Percentiles rank a stretch among this genome's conserved stretches.
Evolutionary conservation across 345 rosid species (phyloP).

Genomic region (Raphanus sativus): DNA sequence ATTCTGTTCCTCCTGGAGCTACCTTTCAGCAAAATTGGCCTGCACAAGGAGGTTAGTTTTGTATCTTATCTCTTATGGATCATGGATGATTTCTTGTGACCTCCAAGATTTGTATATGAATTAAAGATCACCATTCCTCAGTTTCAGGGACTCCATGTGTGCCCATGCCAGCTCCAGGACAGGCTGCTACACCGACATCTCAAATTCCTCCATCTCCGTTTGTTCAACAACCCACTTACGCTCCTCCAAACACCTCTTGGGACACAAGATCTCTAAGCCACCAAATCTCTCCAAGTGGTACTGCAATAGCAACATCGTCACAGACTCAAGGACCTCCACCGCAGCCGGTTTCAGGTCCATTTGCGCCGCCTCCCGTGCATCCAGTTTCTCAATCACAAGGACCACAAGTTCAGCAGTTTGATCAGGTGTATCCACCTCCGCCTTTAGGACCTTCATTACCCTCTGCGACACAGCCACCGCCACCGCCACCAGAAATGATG

Average conservation of each 20-base stretch:
- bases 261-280: slow-evolving; percentile 63
- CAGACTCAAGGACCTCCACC: slow-evolving; percentile 32
- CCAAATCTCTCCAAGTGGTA: slow-evolving; percentile 53
- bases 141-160: slow-evolving; percentile 56
- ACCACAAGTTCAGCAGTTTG: slow-evolving; percentile 60
- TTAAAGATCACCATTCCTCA: slow-evolving; percentile 38
- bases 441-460: slow-evolving; percentile 40
- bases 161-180: slow-evolving; percentile 56
- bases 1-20: slow-evolving; percentile 46
- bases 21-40: slow-evolving; percentile 59
- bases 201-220: slow-evolving; percentile 70
- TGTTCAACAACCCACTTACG: slow-evolving; percentile 63
- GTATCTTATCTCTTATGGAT: slow-evolving; percentile 33
- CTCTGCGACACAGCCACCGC: slow-evolving; percentile 39
- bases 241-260: slow-evolving; percentile 73
- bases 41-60: slow-evolving; percentile 57
- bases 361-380: slow-evolving; percentile 69
- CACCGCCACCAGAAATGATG: slow-evolving; percentile 43
- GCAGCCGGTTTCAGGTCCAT: slow-evolving; percentile 56
- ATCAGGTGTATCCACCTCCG: slow-evolving; percentile 59
- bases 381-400: slow-evolving; percentile 74
- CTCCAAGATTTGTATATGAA: slow-evolving; percentile 25
- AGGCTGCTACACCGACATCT: slow-evolving; percentile 60
- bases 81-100: slow-evolving; percentile 22
- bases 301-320: slow-evolving; percentile 51